phyloP scores from a whole-genome alignment of 1,139 yeast genomes.

The Yamadazyma triangularis region DNA sequence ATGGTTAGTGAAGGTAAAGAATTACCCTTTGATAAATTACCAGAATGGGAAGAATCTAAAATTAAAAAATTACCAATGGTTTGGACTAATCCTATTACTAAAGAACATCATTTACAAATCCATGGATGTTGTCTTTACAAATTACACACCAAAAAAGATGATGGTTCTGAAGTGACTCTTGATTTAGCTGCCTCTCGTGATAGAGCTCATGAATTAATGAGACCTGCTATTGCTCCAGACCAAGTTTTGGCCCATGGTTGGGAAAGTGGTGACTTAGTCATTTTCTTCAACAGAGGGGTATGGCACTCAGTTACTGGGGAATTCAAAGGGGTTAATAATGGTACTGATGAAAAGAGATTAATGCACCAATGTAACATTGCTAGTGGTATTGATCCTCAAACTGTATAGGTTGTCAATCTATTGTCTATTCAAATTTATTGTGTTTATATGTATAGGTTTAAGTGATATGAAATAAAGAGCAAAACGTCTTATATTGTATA shows the following conservation, averaged over 20 bases:
- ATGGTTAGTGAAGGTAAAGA: conserved; percentile 82
- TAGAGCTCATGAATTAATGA: conserved; percentile 65
- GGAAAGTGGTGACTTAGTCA: conserved; percentile 78
- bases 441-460: no score
- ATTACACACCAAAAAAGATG: conserved; percentile 52
- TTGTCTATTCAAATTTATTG: no score
- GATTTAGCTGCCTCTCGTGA: conserved; percentile 69
- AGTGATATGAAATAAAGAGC: no score
- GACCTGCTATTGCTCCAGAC: conserved; percentile 78
- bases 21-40: conserved; percentile 58
- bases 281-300: conserved; percentile 82
- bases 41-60: conserved; percentile 76
- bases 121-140: conserved; percentile 82
- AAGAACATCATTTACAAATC: conserved; percentile 74
- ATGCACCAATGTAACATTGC: conserved; percentile 95
- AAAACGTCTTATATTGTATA: no score
- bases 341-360: conserved; percentile 67
- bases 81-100: conserved; percentile 90
- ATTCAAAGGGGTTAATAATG: conserved; percentile 48
- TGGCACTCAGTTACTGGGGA: conserved; percentile 92
- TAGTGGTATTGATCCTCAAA: conserved; percentile 63
- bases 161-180: conserved; percentile 45
- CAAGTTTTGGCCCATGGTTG: conserved; percentile 77
- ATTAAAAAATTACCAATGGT: conserved; percentile 76
- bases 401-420: no score